These are phyloP conservation scores for Punctularia strigosozonata DNA, from an alignment of 768 basidiomycete genomes.

Conservation along the genomic window DNA sequence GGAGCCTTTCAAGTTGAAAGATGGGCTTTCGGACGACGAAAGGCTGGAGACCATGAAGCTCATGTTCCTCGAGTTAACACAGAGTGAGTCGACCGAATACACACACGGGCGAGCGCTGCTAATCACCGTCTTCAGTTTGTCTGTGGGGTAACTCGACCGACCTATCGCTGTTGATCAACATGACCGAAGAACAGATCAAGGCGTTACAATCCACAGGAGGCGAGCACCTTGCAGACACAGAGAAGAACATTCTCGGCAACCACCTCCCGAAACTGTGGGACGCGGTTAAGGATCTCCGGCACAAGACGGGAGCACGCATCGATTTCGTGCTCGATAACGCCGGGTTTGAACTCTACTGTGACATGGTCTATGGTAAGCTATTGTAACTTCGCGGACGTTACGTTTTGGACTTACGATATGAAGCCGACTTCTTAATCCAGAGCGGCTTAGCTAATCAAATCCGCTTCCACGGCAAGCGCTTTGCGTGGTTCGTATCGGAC, in stretches of 20 bases:
- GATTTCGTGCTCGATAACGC: constrained; percentile 83
- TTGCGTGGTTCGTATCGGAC: constrained; percentile 92
- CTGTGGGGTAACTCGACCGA: constrained; percentile 98
- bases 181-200: constrained; percentile 97
- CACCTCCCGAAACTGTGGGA: constrained; percentile 65
- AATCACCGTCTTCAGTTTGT: constrained; percentile 47
- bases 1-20: constrained; percentile 60
- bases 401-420: not conserved
- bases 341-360: constrained; percentile 80
- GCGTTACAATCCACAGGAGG: constrained; percentile 93
- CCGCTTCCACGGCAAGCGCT: constrained; percentile 92
- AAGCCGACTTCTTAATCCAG: constrained; percentile 89
- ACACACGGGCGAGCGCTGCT: constrained; percentile 1
- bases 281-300: constrained; percentile 53
- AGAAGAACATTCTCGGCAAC: constrained; percentile 94
- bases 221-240: constrained; percentile 89
- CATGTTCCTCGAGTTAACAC: constrained; percentile 89
- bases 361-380: constrained; percentile 70
- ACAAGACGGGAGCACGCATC: constrained; percentile 61
- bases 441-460: constrained; percentile 76
- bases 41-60: constrained; percentile 64
- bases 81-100: constrained; percentile 39
- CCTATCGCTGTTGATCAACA: constrained; percentile 88
- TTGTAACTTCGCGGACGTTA: not conserved
- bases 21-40: constrained; percentile 37